Percentiles rank a stretch among this genome's conserved stretches.
phyloP scores from a whole-genome alignment of 192 early-diverging fungal species.

The Rhizophagus sp. region DNA sequence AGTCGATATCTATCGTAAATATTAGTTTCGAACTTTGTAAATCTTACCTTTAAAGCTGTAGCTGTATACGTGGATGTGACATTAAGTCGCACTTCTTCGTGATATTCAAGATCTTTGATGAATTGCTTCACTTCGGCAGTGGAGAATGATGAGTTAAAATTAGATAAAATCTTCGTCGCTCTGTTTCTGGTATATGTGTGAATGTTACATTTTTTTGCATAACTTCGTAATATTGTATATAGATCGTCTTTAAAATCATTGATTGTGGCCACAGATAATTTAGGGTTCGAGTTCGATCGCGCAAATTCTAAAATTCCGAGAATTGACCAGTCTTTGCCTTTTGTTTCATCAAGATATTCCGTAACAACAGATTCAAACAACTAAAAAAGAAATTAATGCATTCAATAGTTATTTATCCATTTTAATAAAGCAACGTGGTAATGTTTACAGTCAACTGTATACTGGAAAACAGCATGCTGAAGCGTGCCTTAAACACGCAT shows the following conservation, averaged over 20 bases:
- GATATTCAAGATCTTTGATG: slow-evolving; percentile 1
- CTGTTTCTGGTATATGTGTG: no score
- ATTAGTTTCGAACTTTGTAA: no score
- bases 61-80: background rate
- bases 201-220: no score
- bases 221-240: background rate
- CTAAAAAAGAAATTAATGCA: background rate
- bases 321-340: background rate
- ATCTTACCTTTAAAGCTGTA: slow-evolving; percentile 3
- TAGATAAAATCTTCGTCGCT: background rate
- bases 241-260: no score
- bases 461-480: background rate
- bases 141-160: background rate
- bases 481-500: no score
- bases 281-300: background rate
- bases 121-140: slow-evolving; percentile 2
- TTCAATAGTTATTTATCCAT: no score
- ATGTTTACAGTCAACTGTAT: slow-evolving; percentile 19
- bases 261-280: background rate
- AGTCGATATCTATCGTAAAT: no score
- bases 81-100: background rate
- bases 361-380: background rate
- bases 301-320: slow-evolving; percentile 1
- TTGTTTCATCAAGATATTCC: background rate
- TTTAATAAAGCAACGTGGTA: background rate